These are phyloP conservation scores for Austroboletus niveus DNA, from an alignment of 1,284 basidiomycete species.

Conservation along the genomic window DNA sequence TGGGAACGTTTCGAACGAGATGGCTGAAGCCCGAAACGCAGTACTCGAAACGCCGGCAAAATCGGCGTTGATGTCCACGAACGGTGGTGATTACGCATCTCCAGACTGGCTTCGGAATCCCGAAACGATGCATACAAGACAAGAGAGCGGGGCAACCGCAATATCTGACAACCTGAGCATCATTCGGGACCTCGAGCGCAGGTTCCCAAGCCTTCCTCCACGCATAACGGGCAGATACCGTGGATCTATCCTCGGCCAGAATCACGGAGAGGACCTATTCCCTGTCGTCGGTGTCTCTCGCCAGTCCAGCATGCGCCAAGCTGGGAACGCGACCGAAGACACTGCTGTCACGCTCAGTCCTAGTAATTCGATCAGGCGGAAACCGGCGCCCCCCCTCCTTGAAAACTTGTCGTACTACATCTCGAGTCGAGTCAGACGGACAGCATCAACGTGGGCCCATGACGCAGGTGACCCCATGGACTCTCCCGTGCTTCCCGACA, in stretches of 20 bases:
- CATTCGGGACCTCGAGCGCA: conserved; percentile 47
- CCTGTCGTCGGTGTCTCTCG: conserved; percentile 30
- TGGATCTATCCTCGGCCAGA: conserved; percentile 31
- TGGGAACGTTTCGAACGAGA: conserved; percentile 9
- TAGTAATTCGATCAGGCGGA: conserved; percentile 29
- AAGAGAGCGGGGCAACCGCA: conserved; percentile 19
- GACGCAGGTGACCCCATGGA: neutral
- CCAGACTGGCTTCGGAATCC: conserved; percentile 19
- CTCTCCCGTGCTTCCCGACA: conserved; percentile 6
- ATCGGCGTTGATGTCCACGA: conserved; percentile 6
- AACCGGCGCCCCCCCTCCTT: conserved; percentile 31
- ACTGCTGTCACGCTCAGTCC: conserved; percentile 9
- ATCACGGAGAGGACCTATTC: conserved; percentile 24
- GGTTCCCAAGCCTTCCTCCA: conserved; percentile 52
- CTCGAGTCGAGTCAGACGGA: conserved; percentile 7
- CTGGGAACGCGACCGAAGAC: conserved; percentile 2
- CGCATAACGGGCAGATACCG: conserved; percentile 33
- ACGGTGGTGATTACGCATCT: neutral
- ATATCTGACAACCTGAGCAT: conserved; percentile 40
- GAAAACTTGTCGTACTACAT: conserved; percentile 8
- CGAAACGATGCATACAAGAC: conserved; percentile 4
- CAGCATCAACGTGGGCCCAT: conserved; percentile 22
- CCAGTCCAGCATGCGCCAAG: conserved; percentile 20
- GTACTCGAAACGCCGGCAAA: conserved; percentile 7
- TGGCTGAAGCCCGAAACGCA: conserved; percentile 4